These are phyloP conservation scores for Trichoderma gracile DNA, from an alignment of 2,329 filamentous ascomycete species.

Conservation along the genomic window DNA sequence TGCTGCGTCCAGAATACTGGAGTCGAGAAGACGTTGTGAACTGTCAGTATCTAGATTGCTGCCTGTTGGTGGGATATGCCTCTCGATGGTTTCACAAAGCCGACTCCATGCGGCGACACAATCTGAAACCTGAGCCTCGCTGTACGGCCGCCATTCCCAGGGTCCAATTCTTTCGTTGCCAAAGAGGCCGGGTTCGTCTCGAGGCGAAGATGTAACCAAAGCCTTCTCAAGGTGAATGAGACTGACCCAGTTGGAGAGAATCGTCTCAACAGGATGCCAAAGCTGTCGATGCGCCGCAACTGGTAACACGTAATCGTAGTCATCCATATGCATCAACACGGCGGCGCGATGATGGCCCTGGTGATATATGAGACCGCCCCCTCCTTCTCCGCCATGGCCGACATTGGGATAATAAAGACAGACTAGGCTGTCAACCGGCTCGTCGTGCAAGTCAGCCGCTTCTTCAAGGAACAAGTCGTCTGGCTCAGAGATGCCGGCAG, in stretches of 20 bases:
- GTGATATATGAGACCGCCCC: slow-evolving; percentile 37
- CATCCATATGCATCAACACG: slow-evolving; percentile 32
- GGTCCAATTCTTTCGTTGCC: slow-evolving; percentile 31
- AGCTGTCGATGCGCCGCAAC: slow-evolving; percentile 28
- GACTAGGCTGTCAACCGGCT: slow-evolving; percentile 32
- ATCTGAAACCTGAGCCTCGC: slow-evolving; percentile 33
- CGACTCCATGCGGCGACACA: slow-evolving; percentile 34
- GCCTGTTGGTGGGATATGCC: not conserved
- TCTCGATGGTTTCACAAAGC: slow-evolving; percentile 27
- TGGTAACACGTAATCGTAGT: slow-evolving; percentile 30
- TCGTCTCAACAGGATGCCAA: slow-evolving; percentile 35
- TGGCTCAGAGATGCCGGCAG: not conserved
- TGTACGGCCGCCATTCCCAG: slow-evolving; percentile 35
- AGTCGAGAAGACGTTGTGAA: not conserved
- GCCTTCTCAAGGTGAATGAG: slow-evolving; percentile 33
- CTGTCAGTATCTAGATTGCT: not conserved
- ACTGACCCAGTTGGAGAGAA: slow-evolving; percentile 34
- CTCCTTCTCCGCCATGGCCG: slow-evolving; percentile 27
- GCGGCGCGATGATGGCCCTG: slow-evolving; percentile 32
- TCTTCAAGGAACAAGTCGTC: slow-evolving; percentile 30
- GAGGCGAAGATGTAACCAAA: slow-evolving; percentile 29
- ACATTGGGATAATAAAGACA: slow-evolving; percentile 31
- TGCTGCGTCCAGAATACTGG: not conserved
- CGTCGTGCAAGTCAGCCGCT: slow-evolving; percentile 30
- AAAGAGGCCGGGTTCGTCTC: slow-evolving; percentile 27